Base-by-base conservation (phyloP, 164 flowering plant species). In the Magnolia officinalis region DNA sequence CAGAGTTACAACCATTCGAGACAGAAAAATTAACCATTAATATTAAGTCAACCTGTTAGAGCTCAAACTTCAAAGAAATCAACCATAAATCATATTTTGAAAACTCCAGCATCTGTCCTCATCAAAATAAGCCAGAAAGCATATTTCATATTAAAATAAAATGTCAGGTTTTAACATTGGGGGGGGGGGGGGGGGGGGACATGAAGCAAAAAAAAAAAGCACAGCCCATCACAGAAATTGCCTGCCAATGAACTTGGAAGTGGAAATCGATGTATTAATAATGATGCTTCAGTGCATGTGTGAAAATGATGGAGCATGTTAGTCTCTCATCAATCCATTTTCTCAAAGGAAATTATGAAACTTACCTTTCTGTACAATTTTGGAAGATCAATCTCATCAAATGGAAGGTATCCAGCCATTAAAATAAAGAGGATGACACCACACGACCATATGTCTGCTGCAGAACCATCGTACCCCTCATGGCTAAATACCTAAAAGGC, bases 391-490 rank as follows among this genome's bases (percentile, higher is more conserved):
- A 75, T 81, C 81, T 93, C 98, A 64, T 88, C 84, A 85, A 96
- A 96, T 16, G 99, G 99, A n/a, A 94, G 97, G 87, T 90, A 93
- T 78, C 99, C 99, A 45, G 99, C 97, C 97, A 94, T 88, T 78
- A 96, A 77, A 79, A 96, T 98, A 91, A 77, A 94, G 58, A 96
- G 98, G 80, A 96, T 94, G 72, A 96, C 92, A 18, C 99, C 99
- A 81, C 98, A 96, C 65, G 99, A 96, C 99, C 99, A 96, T 49
- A 96, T 73, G 85, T 96, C 99, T 70, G 98, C 99, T 76, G 97
- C 92, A 67, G 98, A 90, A 85, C 99, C 99, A 85, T 92, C 96
- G 86, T 96, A 96, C 72, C 98, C 99, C 63, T 83, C 87, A 75
- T 86, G 71, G 67, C 95, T 79, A 64, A 96, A 84, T 50, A 96